Evolutionary conservation across 2,329 filamentous ascomycete species (phyloP), one percentile per base, ranked within the genome.

Genomic region (Arthroderma sp.): DNA sequence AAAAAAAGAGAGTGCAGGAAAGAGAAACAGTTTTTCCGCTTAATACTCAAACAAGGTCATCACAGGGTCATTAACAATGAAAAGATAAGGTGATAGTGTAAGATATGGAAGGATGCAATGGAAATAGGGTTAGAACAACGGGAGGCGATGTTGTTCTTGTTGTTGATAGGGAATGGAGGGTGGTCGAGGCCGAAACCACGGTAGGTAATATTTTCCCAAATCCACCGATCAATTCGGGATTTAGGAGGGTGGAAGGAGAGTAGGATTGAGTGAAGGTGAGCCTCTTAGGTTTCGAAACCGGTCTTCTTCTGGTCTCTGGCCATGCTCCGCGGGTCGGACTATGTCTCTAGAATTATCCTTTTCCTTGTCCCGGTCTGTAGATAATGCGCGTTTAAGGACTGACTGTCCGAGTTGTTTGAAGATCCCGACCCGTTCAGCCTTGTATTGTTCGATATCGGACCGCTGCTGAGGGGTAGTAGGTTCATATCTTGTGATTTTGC

Each of bases 401-500:
- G 64, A 64, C 46, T 68, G 64, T 11, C 65, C 62, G 46, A 68
- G 61, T 29, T 65, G 62, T 28, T 61, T 60, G 44, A 67, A 55
- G 44, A 66, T 65, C 10, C 62, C 66, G 54, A 58, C 54, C 33
- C 64, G 62, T 45, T 67, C 64, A 3, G 59, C 61, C 29, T 61
- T 60, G 7, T 64, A 57, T 38, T 65, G 63, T 29, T 67, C 63
- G 31, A 62, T 42, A 44, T 62, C 58, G 9, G 63, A 46, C 34
- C 57, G 59, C 36, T 60, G 27, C 3, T 30, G 59, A 28, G 70
- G 63, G 31, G 69, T 61, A 28, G 71, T 54, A 22, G 68, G 63
- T 4, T 72, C 68, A 48, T 75, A 69, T 52, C 78, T 83, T 53
- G 80, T 80, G 65, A 96, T 84, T 57, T 81, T 81, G 68, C 88